Base-by-base conservation (phyloP, 306 rosid species). In the Fagus sylvatica region DNA sequence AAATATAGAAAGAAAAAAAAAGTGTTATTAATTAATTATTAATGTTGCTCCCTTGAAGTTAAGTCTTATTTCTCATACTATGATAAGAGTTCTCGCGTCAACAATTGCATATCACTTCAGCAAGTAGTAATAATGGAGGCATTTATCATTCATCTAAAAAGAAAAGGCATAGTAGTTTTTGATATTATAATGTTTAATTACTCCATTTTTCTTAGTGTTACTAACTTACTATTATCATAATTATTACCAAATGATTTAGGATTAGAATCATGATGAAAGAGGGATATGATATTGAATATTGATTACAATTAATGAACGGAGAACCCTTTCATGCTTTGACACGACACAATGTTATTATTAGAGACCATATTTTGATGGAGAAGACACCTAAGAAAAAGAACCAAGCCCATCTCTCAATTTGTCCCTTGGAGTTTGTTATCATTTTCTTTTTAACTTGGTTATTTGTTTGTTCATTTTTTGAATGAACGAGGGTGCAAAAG, bases 401-500 rank as follows among this genome's bases (percentile, higher is more conserved):
- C 51, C 19, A 49, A 75, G 72, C 71, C 81, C 77, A 62, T 79
- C 57, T 73, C 28, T 22, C 73, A 39, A 53, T 6, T 66, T 66
- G 73, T 71, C 33, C 36, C 48, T 28, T n/a, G 67, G 43, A 62
- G 33, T 72, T 71, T 39, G 42, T 51, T 66, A 65, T 34, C 37
- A 71, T 60, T 42, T 59, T 71, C 17, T 79, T 62, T 48, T 22
- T 13, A 34, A 12, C 42, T 67, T 46, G 56, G 57, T 65, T 61
- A 68, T 74, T 66, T 74, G 53, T 74, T 56, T 55, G 74, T 10
- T 79, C 61, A 40, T 74, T 9, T 32, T 15, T 13, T 74, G 33
- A 72, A 75, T 61, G 74, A 74, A 74, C 73, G 54, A 64, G 53
- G 74, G 80, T 59, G 76, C 75, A 78, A 82, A 85, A 49, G 75